Conservation (phyloP, 805 yeast species). For the Starmerella floricola region DNA sequence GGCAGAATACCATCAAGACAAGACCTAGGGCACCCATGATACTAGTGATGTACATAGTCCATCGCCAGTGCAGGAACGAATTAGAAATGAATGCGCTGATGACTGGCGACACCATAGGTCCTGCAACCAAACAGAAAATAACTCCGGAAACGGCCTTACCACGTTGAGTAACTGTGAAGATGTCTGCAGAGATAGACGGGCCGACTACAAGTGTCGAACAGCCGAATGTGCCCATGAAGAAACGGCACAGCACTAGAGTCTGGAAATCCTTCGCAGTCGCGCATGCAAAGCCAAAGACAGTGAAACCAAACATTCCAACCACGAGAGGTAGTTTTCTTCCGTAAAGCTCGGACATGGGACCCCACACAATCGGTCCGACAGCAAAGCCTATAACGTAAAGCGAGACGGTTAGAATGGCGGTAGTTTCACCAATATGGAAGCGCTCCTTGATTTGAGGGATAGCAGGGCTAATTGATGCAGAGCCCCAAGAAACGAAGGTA, state of each 20-base stretch:
- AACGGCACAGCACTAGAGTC: conserved; percentile 42
- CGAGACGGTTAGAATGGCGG: conserved; percentile 43
- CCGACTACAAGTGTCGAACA: conserved; percentile 49
- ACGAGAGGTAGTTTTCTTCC: conserved; percentile 40
- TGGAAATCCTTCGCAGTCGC: conserved; percentile 42
- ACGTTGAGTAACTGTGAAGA: conserved; percentile 39
- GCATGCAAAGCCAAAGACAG: conserved; percentile 37
- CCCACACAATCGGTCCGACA: conserved; percentile 54
- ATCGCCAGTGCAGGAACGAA: conserved; percentile 40
- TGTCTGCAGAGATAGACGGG: conserved; percentile 50
- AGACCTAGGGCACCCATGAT: conserved; percentile 31
- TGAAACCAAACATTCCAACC: conserved; percentile 26
- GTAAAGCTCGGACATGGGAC: conserved; percentile 44
- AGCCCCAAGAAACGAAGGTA: conserved; percentile 31
- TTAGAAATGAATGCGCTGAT: conserved; percentile 33
- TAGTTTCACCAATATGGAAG: conserved; percentile 37
- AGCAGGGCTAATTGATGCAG: conserved; percentile 38
- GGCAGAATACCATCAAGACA: conserved; percentile 30
- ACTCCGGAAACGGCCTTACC: conserved; percentile 44
- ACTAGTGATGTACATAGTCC: conserved; percentile 43
- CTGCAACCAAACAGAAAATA: conserved; percentile 37
- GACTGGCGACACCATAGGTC: conserved; percentile 39
- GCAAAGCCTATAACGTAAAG: conserved; percentile 56
- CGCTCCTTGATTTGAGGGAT: conserved; percentile 28
- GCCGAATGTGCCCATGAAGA: conserved; percentile 48